These are phyloP conservation scores for Chalaropsis ovoidea DNA, from an alignment of 2,329 filamentous ascomycete genomes.

Conservation along the genomic window DNA sequence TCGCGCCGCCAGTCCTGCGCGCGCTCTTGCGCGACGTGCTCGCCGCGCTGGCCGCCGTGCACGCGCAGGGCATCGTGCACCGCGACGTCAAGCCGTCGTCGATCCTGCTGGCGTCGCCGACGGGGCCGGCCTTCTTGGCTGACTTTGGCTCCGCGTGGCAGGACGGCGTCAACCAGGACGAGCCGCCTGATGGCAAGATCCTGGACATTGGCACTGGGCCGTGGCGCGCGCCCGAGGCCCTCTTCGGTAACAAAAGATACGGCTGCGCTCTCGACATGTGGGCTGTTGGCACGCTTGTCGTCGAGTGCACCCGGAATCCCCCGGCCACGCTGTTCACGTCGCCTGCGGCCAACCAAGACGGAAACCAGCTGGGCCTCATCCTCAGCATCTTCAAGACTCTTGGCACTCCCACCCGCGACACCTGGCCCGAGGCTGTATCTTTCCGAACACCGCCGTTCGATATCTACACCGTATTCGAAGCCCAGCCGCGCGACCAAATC, in stretches of 20 bases:
- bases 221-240: conserved; percentile 79
- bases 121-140: conserved; percentile 65
- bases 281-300: conserved; percentile 74
- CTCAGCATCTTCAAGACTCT: conserved; percentile 85
- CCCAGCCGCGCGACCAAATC: conserved; percentile 57
- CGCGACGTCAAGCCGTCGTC: conserved; percentile 92
- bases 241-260: conserved; percentile 76
- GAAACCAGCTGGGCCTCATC: conserved; percentile 83
- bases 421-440: conserved; percentile 67
- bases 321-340: conserved; percentile 69
- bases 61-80: conserved; percentile 70
- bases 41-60: conserved; percentile 58
- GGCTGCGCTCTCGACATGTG: conserved; percentile 71
- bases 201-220: conserved; percentile 88
- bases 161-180: conserved; percentile 41
- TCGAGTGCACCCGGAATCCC: conserved; percentile 54
- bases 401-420: conserved; percentile 69
- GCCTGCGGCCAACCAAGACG: conserved; percentile 60
- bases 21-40: conserved; percentile 57
- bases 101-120: conserved; percentile 57
- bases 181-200: conserved; percentile 63
- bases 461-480: conserved; percentile 69
- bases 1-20: conserved; percentile 27
- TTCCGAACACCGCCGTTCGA: conserved; percentile 76
- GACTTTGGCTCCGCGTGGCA: conserved; percentile 89